These are phyloP conservation scores for Mycena maculata DNA, from an alignment of 768 basidiomycete genomes.

Conservation along the genomic window DNA sequence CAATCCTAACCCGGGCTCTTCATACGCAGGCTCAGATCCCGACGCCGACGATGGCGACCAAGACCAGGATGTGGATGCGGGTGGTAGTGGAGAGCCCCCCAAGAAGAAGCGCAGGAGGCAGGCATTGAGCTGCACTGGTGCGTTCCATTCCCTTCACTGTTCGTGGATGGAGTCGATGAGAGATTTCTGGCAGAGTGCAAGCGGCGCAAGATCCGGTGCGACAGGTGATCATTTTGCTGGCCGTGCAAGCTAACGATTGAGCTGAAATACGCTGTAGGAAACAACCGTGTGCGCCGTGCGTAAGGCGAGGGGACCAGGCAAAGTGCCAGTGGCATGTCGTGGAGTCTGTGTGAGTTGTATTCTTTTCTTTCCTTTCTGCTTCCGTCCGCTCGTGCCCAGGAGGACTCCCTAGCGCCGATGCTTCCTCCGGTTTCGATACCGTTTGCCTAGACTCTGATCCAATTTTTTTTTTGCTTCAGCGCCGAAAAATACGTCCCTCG, in stretches of 20 bases:
- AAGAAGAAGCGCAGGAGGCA: slow-evolving; percentile 89
- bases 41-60: slow-evolving; percentile 66
- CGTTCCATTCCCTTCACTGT: slow-evolving; percentile 36
- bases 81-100: slow-evolving; percentile 54
- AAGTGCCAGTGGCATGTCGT: slow-evolving; percentile 88
- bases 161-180: too few relatives aligned
- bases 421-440: slow-evolving; percentile 5
- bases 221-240: slow-evolving; percentile 63
- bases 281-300: slow-evolving; percentile 86
- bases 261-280: slow-evolving; percentile 54
- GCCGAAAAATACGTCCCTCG: slow-evolving; percentile 88
- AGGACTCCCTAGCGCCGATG: too few relatives aligned
- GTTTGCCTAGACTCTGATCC: background rate
- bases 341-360: slow-evolving; percentile 77
- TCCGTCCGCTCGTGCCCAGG: background rate
- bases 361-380: background rate
- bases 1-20: slow-evolving; percentile 35
- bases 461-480: slow-evolving; percentile 21
- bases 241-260: background rate
- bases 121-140: slow-evolving; percentile 88
- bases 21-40: slow-evolving; percentile 46
- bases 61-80: slow-evolving; percentile 59
- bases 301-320: slow-evolving; percentile 80
- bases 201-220: slow-evolving; percentile 88
- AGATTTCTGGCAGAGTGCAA: slow-evolving; percentile 94